Conservation (phyloP, 352 stramenopile genomes). For the Globisporangium nagaii region DNA sequence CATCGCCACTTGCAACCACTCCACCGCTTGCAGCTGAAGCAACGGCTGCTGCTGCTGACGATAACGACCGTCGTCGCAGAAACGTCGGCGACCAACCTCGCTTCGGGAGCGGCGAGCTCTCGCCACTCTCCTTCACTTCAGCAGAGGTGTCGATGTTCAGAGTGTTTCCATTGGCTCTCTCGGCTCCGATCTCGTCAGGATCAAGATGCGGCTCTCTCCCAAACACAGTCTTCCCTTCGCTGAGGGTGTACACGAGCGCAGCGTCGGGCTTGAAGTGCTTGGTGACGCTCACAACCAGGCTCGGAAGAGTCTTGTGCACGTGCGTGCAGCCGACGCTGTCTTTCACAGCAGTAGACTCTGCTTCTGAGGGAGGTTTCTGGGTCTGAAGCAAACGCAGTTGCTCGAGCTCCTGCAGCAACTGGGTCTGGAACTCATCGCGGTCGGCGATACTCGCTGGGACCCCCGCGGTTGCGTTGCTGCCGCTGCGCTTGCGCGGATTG, state of each 20-base stretch:
- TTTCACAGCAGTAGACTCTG: not conserved
- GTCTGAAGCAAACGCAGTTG: conserved; percentile 31
- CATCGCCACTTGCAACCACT: no score
- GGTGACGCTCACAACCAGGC: conserved; percentile 42
- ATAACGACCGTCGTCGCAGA: conserved; percentile 19
- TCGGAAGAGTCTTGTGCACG: conserved; percentile 31
- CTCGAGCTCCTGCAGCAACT: conserved; percentile 46
- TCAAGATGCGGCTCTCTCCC: conserved; percentile 18
- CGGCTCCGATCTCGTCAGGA: conserved; percentile 4
- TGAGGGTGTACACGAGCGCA: conserved; percentile 36
- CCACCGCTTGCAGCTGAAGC: conserved; percentile 5
- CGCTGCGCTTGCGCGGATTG: conserved; percentile 20
- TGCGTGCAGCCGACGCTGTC: not conserved
- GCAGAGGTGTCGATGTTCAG: not conserved
- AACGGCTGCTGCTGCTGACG: conserved; percentile 13
- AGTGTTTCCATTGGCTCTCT: conserved; percentile 3
- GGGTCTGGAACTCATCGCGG: conserved; percentile 38
- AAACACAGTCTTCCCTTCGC: conserved; percentile 39
- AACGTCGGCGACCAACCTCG: conserved; percentile 39
- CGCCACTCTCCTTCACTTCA: not conserved
- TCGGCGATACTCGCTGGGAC: conserved; percentile 34
- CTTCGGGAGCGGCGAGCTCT: conserved; percentile 13
- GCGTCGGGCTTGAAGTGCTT: conserved; percentile 21
- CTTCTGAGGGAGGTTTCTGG: not conserved
- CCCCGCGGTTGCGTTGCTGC: conserved; percentile 10